Base-by-base conservation (phyloP, 1,284 basidiomycete genomes). In the Tilletia walkeri region DNA sequence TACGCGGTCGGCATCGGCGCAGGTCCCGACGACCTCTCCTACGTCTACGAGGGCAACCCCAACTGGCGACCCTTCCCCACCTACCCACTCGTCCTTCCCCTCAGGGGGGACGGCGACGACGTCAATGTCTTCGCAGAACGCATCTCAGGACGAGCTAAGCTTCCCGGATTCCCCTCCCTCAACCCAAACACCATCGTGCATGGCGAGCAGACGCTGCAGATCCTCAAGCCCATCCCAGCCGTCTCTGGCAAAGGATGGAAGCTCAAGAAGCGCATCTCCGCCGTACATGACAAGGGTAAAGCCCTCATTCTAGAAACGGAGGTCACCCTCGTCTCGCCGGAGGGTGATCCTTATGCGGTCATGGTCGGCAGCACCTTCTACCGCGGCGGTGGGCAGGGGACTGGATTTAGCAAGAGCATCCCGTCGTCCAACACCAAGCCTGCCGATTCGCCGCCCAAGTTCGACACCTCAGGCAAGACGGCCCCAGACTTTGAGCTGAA, bases 1-100 rank as follows among this genome's bases (percentile, higher is more conserved):
- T 99, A 99, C 87, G 97, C 97, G 85, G 87, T 99, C 47, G 94
- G 95, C 68, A 86, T 99, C 65, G 96, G 95, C n/a, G 95, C 95
- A n/a, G 94, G 90, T 3, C 94, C 91, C 84, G 89, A 91, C 82
- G 94, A 99, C 74, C 88, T 97, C 34, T 89, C 94, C 77, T 95
- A 93, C 90, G 90, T 90, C 4, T 99, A 90, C 80, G 96, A 99
- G 86, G 90, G 90, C 69, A 88, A 92, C 80, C 92, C 95, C 67
- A 87, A 90, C 38, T 99, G 99, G 85, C 85, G 88, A 70, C 90
- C 91, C 0, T 85, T 99, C 54, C 95, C 94, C 1, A 97, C 95
- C 0, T 99, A 96, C 80, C 84, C 84, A 1, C 78, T 85, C 56
- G 84, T 84, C 1, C 72, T 84, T 16, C 79, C 69, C 14, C 69